Evolutionary conservation across 805 yeast genomes (phyloP), one percentile per base, ranked within the genome.

Genomic region (Sungouiozyma intestinalis): DNA sequence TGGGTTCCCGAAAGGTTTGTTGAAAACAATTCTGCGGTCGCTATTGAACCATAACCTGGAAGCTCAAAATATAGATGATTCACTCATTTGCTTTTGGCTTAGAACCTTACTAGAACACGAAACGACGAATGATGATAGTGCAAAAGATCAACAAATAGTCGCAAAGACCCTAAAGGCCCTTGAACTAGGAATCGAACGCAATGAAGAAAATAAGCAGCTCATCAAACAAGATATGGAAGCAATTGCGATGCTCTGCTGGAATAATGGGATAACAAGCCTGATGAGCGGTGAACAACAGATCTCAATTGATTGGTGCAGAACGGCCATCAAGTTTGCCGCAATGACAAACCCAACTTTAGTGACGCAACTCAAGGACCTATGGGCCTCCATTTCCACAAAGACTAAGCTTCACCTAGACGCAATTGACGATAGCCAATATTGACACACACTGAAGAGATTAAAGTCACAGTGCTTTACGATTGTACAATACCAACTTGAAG

Each of bases 161-260:
- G 16, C 14, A 5, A 18, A 29, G 11, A 11, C 40, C 19, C 32
- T 31, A 27, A 36, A 35, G 16, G 31, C n/a, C 3, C n/a, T 37
- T 3, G 15, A 39, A 13, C 36, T 32, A 3, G 44, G 40, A 38
- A 16, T 32, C n/a, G 21, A 24, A 27, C 29, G 27, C 18, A 33
- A 21, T 33, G 31, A 20, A 35, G 35, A 3, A 24, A 48, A 19
- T 33, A 32, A 24, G 24, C 52, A 49, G 13, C 45, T 38, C 0
- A 48, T 42, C 8, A 43, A 42, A 36, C 45, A 56, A 44, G 70
- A 66, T 39, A 40, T 64, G 27, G 70, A 67, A 48, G 60, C 62
- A 59, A 45, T 68, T 7, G 55, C 66, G 1, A 60, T 65, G 2
- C 47, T 54, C 1, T 53, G 63, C 36, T 68, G 72, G 72, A 68